A percentile compares a stretch with the other conserved stretches of the same genome.
Conservation (phyloP, 495 filamentous ascomycete species). For the Xylaria sp. region DNA sequence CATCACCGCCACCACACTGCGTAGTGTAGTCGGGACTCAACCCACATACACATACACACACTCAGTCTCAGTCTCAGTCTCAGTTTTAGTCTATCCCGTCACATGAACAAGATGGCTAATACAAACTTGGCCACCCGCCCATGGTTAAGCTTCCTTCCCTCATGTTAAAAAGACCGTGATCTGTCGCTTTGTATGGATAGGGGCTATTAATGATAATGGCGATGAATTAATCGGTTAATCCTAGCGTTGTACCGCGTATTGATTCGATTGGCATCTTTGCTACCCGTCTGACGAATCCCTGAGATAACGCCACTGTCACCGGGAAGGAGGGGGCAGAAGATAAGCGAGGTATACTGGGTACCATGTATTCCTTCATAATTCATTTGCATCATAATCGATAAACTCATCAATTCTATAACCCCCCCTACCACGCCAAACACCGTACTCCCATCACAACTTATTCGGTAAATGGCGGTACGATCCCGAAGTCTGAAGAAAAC, state of each 20-base stretch:
- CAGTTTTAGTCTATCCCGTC: not conserved
- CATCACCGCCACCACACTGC: not conserved
- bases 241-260: not conserved
- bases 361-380: not conserved
- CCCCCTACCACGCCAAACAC: not conserved
- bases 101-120: not conserved
- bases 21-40: not conserved
- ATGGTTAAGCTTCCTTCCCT: not conserved
- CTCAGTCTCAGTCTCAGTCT: too few relatives aligned
- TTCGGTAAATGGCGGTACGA: not conserved
- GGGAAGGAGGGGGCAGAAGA: too few relatives aligned
- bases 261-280: not conserved
- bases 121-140: not conserved
- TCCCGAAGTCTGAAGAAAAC: not conserved
- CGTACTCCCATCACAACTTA: not conserved
- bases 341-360: not conserved
- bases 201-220: not conserved
- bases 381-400: constrained; percentile 3
- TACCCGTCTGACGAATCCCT: not conserved
- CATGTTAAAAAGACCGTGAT: not conserved
- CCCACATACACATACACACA: not conserved
- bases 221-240: not conserved
- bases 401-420: not conserved
- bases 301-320: not conserved
- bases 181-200: not conserved